Percentiles rank a stretch among this genome's conserved stretches.
These are phyloP conservation scores for Rhizophlyctis rosea DNA, from an alignment of 192 early-diverging fungal species.

Conservation along the genomic window DNA sequence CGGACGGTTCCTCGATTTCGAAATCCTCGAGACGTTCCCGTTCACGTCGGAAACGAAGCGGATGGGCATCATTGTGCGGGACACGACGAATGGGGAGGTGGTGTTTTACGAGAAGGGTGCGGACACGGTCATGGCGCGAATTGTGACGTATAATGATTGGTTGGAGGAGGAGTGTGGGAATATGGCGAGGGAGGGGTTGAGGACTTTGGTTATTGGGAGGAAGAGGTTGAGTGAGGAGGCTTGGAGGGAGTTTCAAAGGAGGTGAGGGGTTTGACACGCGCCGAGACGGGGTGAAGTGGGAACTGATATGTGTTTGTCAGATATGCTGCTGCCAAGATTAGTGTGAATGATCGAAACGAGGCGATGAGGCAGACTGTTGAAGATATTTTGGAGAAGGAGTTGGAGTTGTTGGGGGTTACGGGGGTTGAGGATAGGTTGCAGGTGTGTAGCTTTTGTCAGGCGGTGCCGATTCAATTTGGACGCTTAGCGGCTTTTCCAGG, in stretches of 20 bases:
- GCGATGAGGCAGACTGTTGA: constrained; percentile 66
- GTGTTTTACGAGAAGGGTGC: constrained; percentile 93
- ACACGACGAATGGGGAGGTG: constrained; percentile 68
- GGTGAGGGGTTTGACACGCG: too few relatives aligned
- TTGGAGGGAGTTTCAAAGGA: constrained; percentile 24
- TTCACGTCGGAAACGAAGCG: constrained; percentile 97
- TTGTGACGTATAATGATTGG: constrained; percentile 94
- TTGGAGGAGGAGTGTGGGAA: constrained; percentile 92
- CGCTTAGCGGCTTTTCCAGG: constrained; percentile 22
- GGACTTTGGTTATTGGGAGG: constrained; percentile 88
- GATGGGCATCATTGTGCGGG: constrained; percentile 90
- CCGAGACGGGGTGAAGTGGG: too few relatives aligned
- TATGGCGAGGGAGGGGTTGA: constrained; percentile 72
- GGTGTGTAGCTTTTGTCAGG: constrained; percentile 5
- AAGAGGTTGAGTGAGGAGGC: constrained; percentile 72
- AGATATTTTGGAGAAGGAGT: constrained; percentile 71
- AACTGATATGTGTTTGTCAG: too few relatives aligned
- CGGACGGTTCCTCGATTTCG: constrained; percentile 52
- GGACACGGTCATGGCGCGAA: constrained; percentile 82
- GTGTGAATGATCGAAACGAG: constrained; percentile 61
- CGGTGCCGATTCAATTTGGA: not conserved
- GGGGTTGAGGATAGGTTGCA: constrained; percentile 97
- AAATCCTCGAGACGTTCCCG: constrained; percentile 91
- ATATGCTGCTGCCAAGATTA: constrained; percentile 64
- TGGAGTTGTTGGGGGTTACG: constrained; percentile 88